Base-by-base conservation (phyloP, 2,329 filamentous ascomycete species). In the Meredithiella fracta region DNA sequence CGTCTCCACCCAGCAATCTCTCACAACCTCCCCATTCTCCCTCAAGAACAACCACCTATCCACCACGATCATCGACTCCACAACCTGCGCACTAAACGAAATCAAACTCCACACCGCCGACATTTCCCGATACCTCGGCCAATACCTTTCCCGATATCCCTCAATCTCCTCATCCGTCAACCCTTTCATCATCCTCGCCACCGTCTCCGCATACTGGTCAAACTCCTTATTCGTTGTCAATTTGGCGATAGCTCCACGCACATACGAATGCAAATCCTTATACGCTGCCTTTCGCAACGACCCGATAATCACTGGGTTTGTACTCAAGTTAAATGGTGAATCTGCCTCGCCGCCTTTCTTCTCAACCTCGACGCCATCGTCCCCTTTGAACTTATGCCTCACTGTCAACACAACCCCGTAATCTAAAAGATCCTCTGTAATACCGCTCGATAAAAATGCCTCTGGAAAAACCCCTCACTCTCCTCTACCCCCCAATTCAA, bases 381-480 rank as follows among this genome's bases (percentile, higher is more conserved):
- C 29, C n/a, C 51, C 54, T 22, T 53, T 51, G 29, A 38, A 54
- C 15, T 23, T 47, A 60, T 75, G 73, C 55, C 71, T 70, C 22
- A 80, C 66, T 59, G 80, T 80, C 1, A 75, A 74, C 6, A 96
- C 80, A 25, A 96, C 79, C 1, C 83, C 86, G 29, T 78, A 77
- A 65, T 98, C 92, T 0, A 96, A 75, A 97, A 89, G n/a, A 98
- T 83, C 58, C 85, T 85, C 67, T 98, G 92, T 22, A 97, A 73
- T 0, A 97, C 74, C 0, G 92, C 87, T 47, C 92, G 85, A 72
- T 85, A 98, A 68, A 92, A 95, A 67, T 98, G 92, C 0, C 91
- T 79, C 0, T 82, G 87, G 72, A 98, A 97, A 70, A 97, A 98
- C 6, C 73, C 75, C 53, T 89, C 84, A 65, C 86, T 94, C 59